Conservation (phyloP, 768 basidiomycete species). For the Amanita phalloides region DNA sequence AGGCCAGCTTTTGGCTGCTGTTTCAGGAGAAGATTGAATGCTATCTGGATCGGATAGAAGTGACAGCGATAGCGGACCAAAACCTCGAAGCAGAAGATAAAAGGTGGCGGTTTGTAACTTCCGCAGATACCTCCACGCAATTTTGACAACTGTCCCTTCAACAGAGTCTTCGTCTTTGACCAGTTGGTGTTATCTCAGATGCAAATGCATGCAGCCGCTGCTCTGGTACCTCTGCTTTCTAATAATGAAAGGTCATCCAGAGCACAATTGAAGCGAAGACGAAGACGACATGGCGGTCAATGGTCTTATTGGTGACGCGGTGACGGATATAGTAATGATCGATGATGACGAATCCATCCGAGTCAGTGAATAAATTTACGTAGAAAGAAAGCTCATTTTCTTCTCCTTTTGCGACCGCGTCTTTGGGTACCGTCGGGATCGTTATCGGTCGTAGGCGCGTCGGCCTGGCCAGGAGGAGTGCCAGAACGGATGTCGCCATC, state of each 20-base stretch:
- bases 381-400: not conserved
- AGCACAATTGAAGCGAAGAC: constrained; percentile 25
- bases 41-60: constrained; percentile 1
- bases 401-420: constrained; percentile 1
- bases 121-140: constrained; percentile 84
- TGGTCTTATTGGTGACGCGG: constrained; percentile 55
- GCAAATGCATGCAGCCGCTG: constrained; percentile 71
- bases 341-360: constrained; percentile 31
- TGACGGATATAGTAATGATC: constrained; percentile 30
- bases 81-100: constrained; percentile 21
- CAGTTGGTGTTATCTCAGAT: constrained; percentile 91
- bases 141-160: constrained; percentile 75
- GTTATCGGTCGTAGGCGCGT: not conserved
- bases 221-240: constrained; percentile 43
- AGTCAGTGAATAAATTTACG: constrained; percentile 34
- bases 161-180: constrained; percentile 78
- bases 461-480: not conserved
- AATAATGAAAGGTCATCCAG: constrained; percentile 22
- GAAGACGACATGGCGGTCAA: constrained; percentile 32
- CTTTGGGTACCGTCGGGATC: not conserved
- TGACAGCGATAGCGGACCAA: constrained; percentile 36
- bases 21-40: constrained; percentile 41
- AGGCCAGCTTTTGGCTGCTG: constrained; percentile 77
- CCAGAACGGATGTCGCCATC: too few species aligned
- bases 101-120: constrained; percentile 13